These are phyloP conservation scores for Tetrahymena malaccensis DNA, from an alignment of 73 alveolate genomes.

Conservation along the genomic window DNA sequence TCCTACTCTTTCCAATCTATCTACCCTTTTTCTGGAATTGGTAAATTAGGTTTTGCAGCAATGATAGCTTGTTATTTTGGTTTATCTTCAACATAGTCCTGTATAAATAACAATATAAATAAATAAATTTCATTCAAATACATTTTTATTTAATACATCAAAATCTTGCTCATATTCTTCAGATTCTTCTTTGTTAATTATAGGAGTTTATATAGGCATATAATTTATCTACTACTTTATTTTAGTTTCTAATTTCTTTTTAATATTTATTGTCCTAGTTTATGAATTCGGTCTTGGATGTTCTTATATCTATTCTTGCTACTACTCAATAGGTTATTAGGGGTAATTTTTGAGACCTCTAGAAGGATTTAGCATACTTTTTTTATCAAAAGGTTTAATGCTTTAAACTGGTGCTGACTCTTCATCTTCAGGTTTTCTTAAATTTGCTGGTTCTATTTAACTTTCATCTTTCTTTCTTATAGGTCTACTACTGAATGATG, in stretches of 20 bases:
- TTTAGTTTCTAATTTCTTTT: neutral
- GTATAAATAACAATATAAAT: neutral
- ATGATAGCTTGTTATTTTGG: neutral
- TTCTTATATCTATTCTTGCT: neutral
- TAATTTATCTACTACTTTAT: neutral
- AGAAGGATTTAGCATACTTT: neutral
- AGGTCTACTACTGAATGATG: neutral
- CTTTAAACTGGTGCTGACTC: neutral
- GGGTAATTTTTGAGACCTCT: neutral
- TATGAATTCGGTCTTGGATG: neutral
- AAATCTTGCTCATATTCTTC: neutral
- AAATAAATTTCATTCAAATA: neutral
- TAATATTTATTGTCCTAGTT: neutral
- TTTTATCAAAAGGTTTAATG: neutral
- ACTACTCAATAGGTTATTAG: neutral
- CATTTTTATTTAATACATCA: neutral
- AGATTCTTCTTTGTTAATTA: neutral
- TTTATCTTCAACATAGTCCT: neutral
- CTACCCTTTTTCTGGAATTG: neutral
- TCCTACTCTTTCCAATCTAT: neutral
- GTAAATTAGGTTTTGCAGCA: neutral
- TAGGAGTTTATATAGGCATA: neutral
- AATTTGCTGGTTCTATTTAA: neutral
- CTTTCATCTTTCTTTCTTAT: neutral
- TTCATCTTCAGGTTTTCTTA: neutral